Base-by-base conservation (phyloP, 106 monocot genomes). In the Phalaenopsis equestris region DNA sequence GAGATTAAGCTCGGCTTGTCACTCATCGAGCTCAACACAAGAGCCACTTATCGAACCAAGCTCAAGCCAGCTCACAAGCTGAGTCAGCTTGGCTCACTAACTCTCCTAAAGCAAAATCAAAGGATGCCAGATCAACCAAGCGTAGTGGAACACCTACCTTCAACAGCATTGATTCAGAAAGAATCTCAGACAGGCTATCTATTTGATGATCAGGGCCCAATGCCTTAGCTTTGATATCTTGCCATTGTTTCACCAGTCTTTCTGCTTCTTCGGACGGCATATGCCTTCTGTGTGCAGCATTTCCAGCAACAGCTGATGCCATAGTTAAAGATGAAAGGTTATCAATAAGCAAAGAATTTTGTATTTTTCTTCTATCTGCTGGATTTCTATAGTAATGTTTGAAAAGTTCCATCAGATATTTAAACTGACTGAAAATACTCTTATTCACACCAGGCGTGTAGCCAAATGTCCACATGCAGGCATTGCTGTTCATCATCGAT, bases 251-350 rank as follows among this genome's bases (percentile, higher is more conserved):
- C 72, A 98, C 84, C 23, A 98, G 79, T 56, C 82, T 78, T 91
- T 92, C 98, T 76, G 98, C 98, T 85, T 94, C 92, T 72, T 90
- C 89, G 10, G 79, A 18, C 79, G 84, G 79, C 98, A 99, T 99
- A 38, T 81, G 56, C 80, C 79, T 79, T 55, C 46, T 93, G 55
- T 77, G 55, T 24, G 81, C 15, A 55, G 83, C n/a, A 45, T 39
- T 75, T 21, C 67, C 74, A 80, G 78, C 23, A 58, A 72, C 41
- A 76, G 81, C 57, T 52, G 79, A 78, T 56, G 83, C 81, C 30
- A 73, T 52, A 39, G 80, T 21, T 61, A 82, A 77, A 58, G 74
- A 80, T 49, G 82, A 87, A 75, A 73, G 55, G 64, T 82, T 68
- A 42, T 84, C 84, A 61, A 39, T 37, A 46, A 81, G 72, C 81